A percentile compares a stretch with the other conserved stretches of the same genome.
These are phyloP conservation scores for Lycium barbarum DNA, from an alignment of 257 asterid species.

Conservation along the genomic window DNA sequence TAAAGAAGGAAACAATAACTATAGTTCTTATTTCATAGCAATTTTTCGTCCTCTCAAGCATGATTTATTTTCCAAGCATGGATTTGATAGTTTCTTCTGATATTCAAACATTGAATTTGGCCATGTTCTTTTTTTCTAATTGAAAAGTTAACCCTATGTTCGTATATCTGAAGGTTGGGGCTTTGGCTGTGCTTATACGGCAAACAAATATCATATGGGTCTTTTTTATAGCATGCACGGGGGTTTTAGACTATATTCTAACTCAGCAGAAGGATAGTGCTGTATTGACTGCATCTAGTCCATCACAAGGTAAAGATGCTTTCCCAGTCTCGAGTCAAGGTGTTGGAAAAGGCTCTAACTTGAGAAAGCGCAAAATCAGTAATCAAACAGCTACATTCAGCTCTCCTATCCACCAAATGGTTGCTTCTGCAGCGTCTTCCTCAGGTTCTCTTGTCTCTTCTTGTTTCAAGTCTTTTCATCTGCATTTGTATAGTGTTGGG, in stretches of 20 bases:
- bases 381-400: conserved; percentile 34
- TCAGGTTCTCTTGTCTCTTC: conserved; percentile 43
- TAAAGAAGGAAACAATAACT: background rate
- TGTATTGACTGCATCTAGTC: conserved; percentile 41
- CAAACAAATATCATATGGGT: conserved; percentile 97
- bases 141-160: conserved; percentile 8
- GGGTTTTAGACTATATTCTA: conserved; percentile 61
- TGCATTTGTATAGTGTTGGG: conserved; percentile 26
- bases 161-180: conserved; percentile 76
- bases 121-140: background rate
- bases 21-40: background rate
- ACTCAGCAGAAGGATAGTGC: conserved; percentile 47
- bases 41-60: background rate
- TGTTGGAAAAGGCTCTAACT: conserved; percentile 47
- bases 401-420: conserved; percentile 34
- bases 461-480: conserved; percentile 28
- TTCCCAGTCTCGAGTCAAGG: conserved; percentile 40
- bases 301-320: conserved; percentile 50
- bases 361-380: conserved; percentile 73
- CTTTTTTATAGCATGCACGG: conserved; percentile 79
- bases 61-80: background rate
- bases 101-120: conserved; percentile 3
- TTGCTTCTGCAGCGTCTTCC: conserved; percentile 40
- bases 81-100: background rate
- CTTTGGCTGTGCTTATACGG: conserved; percentile 76